phyloP scores from a whole-genome alignment of 2,329 filamentous ascomycete species.

The Ascochyta fabae region DNA sequence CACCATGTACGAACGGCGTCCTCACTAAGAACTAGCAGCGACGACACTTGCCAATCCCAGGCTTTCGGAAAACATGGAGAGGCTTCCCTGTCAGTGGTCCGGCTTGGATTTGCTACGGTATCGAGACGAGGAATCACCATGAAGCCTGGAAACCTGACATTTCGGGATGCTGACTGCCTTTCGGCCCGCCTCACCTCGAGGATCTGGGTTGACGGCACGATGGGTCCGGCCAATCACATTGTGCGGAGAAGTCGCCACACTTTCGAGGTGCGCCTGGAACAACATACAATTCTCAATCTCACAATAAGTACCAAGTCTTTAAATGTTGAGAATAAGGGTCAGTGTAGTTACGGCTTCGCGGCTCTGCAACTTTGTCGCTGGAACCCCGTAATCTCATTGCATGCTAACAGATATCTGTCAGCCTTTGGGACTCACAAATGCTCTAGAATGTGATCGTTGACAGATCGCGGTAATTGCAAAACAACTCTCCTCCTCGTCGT shows the following conservation, averaged over 20 bases:
- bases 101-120: not conserved
- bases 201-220: not conserved
- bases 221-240: conserved; percentile 16
- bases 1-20: conserved; percentile 1
- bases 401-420: not conserved
- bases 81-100: not conserved
- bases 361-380: not conserved
- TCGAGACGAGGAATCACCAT: not conserved
- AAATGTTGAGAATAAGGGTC: conserved; percentile 1
- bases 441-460: not conserved
- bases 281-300: not conserved
- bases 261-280: conserved; percentile 2
- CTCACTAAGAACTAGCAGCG: conserved; percentile 1
- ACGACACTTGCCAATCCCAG: conserved; percentile 1
- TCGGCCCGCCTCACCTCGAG: conserved; percentile 10
- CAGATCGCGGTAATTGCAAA: not conserved
- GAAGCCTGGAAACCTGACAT: not conserved
- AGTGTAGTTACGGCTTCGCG: not conserved
- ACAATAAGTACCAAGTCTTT: not conserved
- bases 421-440: not conserved
- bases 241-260: conserved; percentile 26
- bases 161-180: not conserved
- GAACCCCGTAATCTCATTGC: not conserved
- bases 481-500: not conserved
- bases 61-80: not conserved